phyloP scores from a whole-genome alignment of 148 eudicot species.

The Nepenthes mirabilis region DNA sequence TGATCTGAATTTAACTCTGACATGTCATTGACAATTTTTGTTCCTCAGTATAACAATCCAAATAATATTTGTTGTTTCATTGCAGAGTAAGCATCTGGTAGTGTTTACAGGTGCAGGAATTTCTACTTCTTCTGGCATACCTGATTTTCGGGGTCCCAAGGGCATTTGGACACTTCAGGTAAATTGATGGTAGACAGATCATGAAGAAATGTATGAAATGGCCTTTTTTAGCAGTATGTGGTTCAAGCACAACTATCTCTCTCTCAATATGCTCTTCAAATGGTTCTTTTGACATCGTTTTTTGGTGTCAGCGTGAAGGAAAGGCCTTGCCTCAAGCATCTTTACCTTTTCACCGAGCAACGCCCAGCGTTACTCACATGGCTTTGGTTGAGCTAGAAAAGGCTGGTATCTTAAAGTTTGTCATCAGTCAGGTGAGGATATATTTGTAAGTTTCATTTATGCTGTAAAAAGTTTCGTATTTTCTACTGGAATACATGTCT shows the following conservation, averaged over 20 bases:
- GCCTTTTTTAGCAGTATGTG: neutral
- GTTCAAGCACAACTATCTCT: neutral
- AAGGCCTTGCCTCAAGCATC: slow-evolving; percentile 79
- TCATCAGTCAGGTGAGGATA: slow-evolving; percentile 70
- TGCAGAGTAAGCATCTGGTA: slow-evolving; percentile 96
- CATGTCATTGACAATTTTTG: slow-evolving; percentile 3
- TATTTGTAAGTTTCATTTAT: neutral
- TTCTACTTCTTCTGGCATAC: slow-evolving; percentile 96
- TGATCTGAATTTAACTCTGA: slow-evolving; percentile 3
- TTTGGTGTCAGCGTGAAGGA: slow-evolving; percentile 46
- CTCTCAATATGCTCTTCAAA: neutral
- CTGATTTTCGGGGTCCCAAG: slow-evolving; percentile 96
- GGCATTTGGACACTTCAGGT: slow-evolving; percentile 99
- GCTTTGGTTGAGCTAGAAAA: slow-evolving; percentile 84
- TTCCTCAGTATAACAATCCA: neutral
- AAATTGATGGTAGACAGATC: neutral
- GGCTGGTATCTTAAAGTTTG: slow-evolving; percentile 77
- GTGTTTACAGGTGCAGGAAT: slow-evolving; percentile 97
- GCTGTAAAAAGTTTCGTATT: neutral
- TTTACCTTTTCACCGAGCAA: slow-evolving; percentile 90
- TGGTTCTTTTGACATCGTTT: slow-evolving; percentile 1
- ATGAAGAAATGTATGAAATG: neutral
- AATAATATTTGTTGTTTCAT: neutral
- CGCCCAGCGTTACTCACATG: slow-evolving; percentile 91
- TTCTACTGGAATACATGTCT: neutral